phyloP scores from a whole-genome alignment of 805 yeast genomes.

The Ogataea angusta region DNA sequence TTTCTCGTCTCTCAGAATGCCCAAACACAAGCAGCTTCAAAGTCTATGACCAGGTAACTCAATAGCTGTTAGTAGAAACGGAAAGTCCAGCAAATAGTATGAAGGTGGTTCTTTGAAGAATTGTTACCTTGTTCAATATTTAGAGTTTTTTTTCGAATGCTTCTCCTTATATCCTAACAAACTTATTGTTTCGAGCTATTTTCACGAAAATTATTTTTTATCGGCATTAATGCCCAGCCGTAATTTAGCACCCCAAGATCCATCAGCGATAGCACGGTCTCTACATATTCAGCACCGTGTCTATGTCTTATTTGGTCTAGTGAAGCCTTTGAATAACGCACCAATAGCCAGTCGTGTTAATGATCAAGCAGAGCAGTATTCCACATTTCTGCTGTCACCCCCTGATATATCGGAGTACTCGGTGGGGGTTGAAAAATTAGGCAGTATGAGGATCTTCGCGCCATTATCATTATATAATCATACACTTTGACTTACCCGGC shows the following conservation, averaged over 20 bases:
- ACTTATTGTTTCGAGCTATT: constrained; percentile 6
- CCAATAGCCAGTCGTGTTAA: constrained; percentile 3
- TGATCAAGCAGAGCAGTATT: not conserved
- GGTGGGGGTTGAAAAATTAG: constrained; percentile 4
- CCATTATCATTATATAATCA: not conserved
- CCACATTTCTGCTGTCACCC: constrained; percentile 1
- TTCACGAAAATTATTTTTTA: constrained; percentile 7
- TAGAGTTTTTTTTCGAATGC: constrained; percentile 1
- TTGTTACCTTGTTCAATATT: not conserved
- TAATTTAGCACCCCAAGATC: not conserved
- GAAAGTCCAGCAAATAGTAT: too few relatives aligned
- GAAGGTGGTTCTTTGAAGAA: not conserved
- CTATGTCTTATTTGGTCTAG: too few relatives aligned
- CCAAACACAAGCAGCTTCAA: too few relatives aligned
- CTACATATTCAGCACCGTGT: not conserved
- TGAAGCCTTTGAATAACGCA: too few relatives aligned
- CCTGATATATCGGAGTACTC: constrained; percentile 10
- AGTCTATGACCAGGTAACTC: too few relatives aligned
- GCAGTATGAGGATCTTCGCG: not conserved
- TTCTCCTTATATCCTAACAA: constrained; percentile 5
- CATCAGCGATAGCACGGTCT: not conserved
- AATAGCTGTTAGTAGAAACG: too few relatives aligned
- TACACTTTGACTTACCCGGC: constrained; percentile 3
- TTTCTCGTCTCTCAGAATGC: too few relatives aligned
- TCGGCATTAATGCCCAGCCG: constrained; percentile 16